A percentile compares a stretch with the other conserved stretches of the same genome.
Conservation (phyloP, 2,329 filamentous ascomycete species). For the Colletotrichum sojae region DNA sequence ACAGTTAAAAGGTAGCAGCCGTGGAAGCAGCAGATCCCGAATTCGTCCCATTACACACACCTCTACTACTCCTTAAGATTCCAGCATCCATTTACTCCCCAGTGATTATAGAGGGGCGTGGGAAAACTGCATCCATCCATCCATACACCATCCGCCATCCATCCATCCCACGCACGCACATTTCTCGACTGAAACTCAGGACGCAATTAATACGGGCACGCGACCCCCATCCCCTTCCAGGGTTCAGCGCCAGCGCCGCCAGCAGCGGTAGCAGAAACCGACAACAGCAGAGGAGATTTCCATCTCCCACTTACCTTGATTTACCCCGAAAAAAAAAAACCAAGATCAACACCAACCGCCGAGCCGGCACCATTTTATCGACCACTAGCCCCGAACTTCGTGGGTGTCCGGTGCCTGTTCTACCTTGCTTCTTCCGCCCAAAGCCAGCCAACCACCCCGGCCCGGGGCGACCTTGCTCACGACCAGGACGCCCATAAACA, state of each 20-base stretch:
- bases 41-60: too few relatives aligned
- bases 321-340: constrained; percentile 4
- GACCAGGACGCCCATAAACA: background rate
- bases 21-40: too few relatives aligned
- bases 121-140: too few relatives aligned
- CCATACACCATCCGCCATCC: too few relatives aligned
- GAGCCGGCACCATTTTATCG: constrained; percentile 18
- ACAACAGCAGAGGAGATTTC: background rate
- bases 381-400: background rate
- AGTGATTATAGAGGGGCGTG: too few relatives aligned
- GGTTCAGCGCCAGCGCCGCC: too few relatives aligned
- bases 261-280: too few relatives aligned
- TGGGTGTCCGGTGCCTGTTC: too few relatives aligned
- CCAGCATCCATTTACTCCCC: too few relatives aligned
- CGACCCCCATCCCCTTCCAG: constrained; percentile 24
- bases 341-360: constrained; percentile 2
- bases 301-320: background rate
- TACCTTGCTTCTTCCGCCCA: constrained; percentile 18
- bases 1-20: too few relatives aligned
- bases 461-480: background rate
- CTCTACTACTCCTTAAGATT: too few relatives aligned
- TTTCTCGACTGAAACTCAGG: constrained; percentile 24
- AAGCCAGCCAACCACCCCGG: background rate
- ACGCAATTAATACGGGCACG: constrained; percentile 30
- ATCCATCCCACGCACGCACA: background rate